Base-by-base conservation (phyloP, 148 eudicot species). In the Camellia japonica region DNA sequence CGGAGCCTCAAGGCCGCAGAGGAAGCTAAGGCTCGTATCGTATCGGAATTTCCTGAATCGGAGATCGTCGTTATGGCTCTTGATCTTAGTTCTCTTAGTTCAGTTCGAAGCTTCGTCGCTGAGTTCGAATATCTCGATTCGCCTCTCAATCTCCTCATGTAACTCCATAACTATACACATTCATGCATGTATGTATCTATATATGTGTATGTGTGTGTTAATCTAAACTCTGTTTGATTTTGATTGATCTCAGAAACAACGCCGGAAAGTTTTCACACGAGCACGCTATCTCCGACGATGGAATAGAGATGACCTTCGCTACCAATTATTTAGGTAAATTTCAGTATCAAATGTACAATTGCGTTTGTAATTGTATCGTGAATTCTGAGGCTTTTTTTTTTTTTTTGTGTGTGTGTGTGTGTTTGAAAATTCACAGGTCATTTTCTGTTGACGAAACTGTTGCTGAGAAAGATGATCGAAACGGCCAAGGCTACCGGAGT, bases 111-210 rank as follows among this genome's bases (percentile, higher is more conserved):
- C 42, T 96, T 96, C 60, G 94, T 90, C 7, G 60, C 51, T 0
- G 81, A 89, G 20, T 96, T 96, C 66, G 88, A 88, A 19, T 85
- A 95, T 49, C 97, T 93, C 68, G 19, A 84, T 47, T 82, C 92
- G 73, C 99, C 97, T 63, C 97, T 96, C 73, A 89, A 94, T 81
- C 90, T 96, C 69, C 99, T 96, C 81, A 92, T 96, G 99, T 96
- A 89, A 75, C 61, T 20, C 68, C 43, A 7, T 30, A 68, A 49
- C 7, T 4, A 58, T 0, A 54, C 2, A 7, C 5, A 42, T 0
- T 58, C 23, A 0, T 3, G 46, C 46, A 1, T 49, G 20, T 8
- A 16, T 15, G 4, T 10, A n/a, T 10, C 5, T 6, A 38, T 13
- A 43, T 15, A 3, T 49, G 52, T 47, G 51, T 15, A 3, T 49